Conservation (phyloP, 306 rosid species). For the Hippophae rhamnoides region DNA sequence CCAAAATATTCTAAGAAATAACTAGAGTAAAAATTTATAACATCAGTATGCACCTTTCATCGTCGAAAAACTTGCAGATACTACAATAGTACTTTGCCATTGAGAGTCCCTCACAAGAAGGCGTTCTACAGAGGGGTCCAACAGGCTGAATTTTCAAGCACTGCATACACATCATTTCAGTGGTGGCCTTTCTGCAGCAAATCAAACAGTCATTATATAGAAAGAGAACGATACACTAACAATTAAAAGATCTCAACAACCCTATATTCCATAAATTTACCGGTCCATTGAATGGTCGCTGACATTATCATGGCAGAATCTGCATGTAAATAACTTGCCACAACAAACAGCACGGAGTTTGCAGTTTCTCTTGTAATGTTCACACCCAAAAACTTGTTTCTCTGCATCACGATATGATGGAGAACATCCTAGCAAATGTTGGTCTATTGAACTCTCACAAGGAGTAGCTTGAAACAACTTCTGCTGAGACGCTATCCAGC, state of each 20-base stretch:
- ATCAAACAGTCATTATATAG: constrained; percentile 5
- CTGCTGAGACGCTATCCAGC: constrained; percentile 80
- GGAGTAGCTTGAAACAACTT: constrained; percentile 40
- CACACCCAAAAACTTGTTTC: constrained; percentile 66
- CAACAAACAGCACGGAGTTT: constrained; percentile 85
- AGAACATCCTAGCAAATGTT: constrained; percentile 39
- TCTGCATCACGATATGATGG: constrained; percentile 59
- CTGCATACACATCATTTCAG: constrained; percentile 88
- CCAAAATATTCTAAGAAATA: no score
- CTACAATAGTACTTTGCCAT: constrained; percentile 82
- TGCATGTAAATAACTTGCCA: constrained; percentile 74
- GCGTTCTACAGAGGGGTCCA: constrained; percentile 61
- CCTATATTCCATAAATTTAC: constrained; percentile 28
- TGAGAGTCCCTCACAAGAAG: constrained; percentile 65
- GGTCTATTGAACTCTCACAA: constrained; percentile 34
- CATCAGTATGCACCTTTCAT: constrained; percentile 52
- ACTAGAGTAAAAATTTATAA: no score
- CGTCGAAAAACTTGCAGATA: constrained; percentile 84
- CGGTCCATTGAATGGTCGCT: constrained; percentile 85
- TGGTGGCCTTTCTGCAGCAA: constrained; percentile 63
- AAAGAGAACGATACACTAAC: background rate
- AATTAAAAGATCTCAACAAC: background rate
- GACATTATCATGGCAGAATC: constrained; percentile 79
- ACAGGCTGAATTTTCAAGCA: constrained; percentile 65
- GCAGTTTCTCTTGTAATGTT: constrained; percentile 92